Percentiles rank a stretch among this genome's conserved stretches.
phyloP scores from a whole-genome alignment of 1,139 yeast species.

The Yamadazyma siamensis region DNA sequence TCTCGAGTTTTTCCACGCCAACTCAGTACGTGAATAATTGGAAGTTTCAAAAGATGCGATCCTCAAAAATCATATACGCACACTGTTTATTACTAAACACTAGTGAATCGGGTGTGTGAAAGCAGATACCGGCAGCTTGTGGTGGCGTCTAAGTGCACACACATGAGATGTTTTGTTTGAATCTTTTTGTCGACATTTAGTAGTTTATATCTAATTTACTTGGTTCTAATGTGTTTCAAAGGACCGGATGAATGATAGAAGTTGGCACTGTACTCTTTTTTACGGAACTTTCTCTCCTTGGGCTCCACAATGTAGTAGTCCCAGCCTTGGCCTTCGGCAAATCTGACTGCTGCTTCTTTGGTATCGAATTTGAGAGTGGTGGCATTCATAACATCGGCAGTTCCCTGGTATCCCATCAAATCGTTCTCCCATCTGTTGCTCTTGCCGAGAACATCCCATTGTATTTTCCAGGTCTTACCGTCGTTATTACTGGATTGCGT shows the following conservation, averaged over 20 bases:
- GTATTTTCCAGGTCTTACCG: slow-evolving; percentile 66
- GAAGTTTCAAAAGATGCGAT: too few relatives aligned
- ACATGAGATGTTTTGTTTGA: too few relatives aligned
- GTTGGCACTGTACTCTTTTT: slow-evolving; percentile 73
- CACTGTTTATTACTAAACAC: too few relatives aligned
- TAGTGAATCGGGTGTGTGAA: too few relatives aligned
- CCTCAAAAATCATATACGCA: too few relatives aligned
- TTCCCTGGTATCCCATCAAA: slow-evolving; percentile 79
- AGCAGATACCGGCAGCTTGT: too few relatives aligned
- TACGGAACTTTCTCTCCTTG: slow-evolving; percentile 65
- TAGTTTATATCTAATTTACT: too few relatives aligned
- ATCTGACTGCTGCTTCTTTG: slow-evolving; percentile 73
- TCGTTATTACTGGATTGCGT: slow-evolving; percentile 71
- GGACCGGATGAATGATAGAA: slow-evolving; percentile 70
- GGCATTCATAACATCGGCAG: slow-evolving; percentile 85
- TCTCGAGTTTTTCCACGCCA: too few relatives aligned
- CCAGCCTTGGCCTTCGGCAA: slow-evolving; percentile 87
- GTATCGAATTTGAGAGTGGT: slow-evolving; percentile 73
- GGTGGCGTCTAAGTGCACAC: too few relatives aligned
- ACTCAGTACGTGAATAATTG: too few relatives aligned
- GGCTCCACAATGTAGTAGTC: slow-evolving; percentile 82
- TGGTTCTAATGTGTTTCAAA: slow-evolving; percentile 79
- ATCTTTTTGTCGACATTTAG: too few relatives aligned
- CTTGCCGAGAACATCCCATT: slow-evolving; percentile 78
- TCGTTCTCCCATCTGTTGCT: slow-evolving; percentile 91